Evolutionary conservation across 179 eudicot genomes (phyloP).

Genomic region (Silene noctiflora): DNA sequence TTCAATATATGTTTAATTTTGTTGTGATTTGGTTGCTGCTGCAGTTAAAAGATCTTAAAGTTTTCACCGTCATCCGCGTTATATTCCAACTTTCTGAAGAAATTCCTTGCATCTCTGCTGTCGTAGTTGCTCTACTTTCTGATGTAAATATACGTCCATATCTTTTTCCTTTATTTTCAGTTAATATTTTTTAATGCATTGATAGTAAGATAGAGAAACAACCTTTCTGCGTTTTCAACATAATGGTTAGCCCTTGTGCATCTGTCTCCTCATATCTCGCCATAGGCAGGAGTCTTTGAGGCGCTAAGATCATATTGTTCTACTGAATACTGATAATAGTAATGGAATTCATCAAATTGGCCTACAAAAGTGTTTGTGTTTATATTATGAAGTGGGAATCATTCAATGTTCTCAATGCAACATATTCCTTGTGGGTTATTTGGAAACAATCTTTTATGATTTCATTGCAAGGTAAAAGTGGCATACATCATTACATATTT

Average conservation of each 20-base stretch:
- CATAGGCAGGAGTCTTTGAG: background rate
- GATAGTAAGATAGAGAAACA: background rate
- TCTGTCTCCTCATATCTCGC: constrained; percentile 1
- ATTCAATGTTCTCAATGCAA: background rate
- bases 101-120: constrained; percentile 97
- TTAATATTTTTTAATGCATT: background rate
- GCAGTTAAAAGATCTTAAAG: constrained; percentile 92
- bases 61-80: constrained; percentile 87
- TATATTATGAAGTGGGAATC: background rate
- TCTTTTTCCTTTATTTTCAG: background rate
- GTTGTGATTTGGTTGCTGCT: constrained; percentile 22
- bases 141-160: constrained; percentile 46
- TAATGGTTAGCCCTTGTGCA: background rate
- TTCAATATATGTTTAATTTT: constrained; percentile 2
- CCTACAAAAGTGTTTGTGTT: background rate
- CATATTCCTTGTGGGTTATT: background rate
- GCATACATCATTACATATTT: background rate
- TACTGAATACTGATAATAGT: background rate
- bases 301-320: background rate
- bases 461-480: background rate
- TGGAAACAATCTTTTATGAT: background rate
- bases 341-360: constrained; percentile 1
- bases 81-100: constrained; percentile 92
- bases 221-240: background rate
- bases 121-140: constrained; percentile 88